phyloP scores from a whole-genome alignment of 2,329 filamentous ascomycete genomes.

The Fusarium xylarioides region DNA sequence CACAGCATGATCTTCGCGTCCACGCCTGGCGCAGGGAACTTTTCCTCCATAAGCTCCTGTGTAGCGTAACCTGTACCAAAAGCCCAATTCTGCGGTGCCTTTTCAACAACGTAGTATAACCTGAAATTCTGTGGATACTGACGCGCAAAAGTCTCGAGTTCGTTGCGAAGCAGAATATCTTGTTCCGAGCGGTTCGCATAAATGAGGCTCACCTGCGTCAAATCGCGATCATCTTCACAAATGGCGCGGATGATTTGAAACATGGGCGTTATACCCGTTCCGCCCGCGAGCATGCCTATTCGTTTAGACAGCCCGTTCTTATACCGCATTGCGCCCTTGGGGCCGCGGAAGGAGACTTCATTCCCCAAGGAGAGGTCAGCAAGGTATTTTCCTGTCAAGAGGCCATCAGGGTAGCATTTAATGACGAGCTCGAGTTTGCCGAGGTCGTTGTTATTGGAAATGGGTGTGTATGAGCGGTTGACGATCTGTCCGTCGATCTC shows the following conservation, averaged over 20 bases:
- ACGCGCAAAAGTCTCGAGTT: slow-evolving; percentile 64
- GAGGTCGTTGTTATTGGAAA: slow-evolving; percentile 59
- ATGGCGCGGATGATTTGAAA: slow-evolving; percentile 69
- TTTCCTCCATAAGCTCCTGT: slow-evolving; percentile 57
- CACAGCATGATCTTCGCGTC: slow-evolving; percentile 67
- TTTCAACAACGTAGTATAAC: slow-evolving; percentile 64
- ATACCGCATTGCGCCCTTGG: slow-evolving; percentile 66
- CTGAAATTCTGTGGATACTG: slow-evolving; percentile 63
- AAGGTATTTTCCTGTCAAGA: slow-evolving; percentile 60
- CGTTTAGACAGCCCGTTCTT: slow-evolving; percentile 51
- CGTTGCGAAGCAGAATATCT: slow-evolving; percentile 66
- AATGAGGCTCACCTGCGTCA: slow-evolving; percentile 64
- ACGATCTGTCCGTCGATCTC: slow-evolving; percentile 56
- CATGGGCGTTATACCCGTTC: slow-evolving; percentile 49
- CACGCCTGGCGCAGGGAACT: slow-evolving; percentile 55
- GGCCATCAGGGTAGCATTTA: slow-evolving; percentile 60
- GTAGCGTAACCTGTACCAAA: slow-evolving; percentile 62
- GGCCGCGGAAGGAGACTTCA: slow-evolving; percentile 61
- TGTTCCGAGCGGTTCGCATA: slow-evolving; percentile 67
- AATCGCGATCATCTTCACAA: slow-evolving; percentile 67
- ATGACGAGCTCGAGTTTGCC: slow-evolving; percentile 62
- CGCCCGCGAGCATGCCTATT: slow-evolving; percentile 65
- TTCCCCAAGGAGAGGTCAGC: slow-evolving; percentile 58
- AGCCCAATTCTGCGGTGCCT: slow-evolving; percentile 57
- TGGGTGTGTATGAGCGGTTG: slow-evolving; percentile 63